These are phyloP conservation scores for Bondarzewia mesenterica DNA, from an alignment of 1,284 basidiomycete species.

Conservation along the genomic window DNA sequence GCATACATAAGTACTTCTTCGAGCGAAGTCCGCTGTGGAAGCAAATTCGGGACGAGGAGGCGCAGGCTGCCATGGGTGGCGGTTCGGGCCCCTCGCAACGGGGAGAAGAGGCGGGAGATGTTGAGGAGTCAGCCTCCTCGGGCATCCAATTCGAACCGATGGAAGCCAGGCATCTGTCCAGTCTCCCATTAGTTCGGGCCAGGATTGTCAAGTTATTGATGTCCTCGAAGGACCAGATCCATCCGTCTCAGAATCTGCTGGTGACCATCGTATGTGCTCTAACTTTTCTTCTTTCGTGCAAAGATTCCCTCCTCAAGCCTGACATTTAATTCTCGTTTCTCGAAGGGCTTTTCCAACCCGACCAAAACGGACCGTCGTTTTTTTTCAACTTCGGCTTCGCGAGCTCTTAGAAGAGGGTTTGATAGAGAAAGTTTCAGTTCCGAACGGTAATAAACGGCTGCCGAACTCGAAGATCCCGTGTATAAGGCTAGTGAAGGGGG, in stretches of 20 bases:
- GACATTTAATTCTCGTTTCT: neutral
- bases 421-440: constrained; percentile 65
- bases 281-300: neutral
- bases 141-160: constrained; percentile 58
- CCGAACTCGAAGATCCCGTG: constrained; percentile 45
- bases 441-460: constrained; percentile 38
- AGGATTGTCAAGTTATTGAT: constrained; percentile 63
- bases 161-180: constrained; percentile 67
- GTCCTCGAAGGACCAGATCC: constrained; percentile 56
- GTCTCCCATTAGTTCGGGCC: constrained; percentile 56
- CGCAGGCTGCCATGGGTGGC: constrained; percentile 22
- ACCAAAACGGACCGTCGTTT: constrained; percentile 69
- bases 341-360: constrained; percentile 64
- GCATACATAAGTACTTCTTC: constrained; percentile 73
- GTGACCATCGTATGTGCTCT: constrained; percentile 49
- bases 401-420: constrained; percentile 63
- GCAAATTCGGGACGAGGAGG: constrained; percentile 61
- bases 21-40: constrained; percentile 65
- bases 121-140: constrained; percentile 20
- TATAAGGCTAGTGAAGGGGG: constrained; percentile 43
- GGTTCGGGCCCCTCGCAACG: constrained; percentile 17
- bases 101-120: constrained; percentile 23
- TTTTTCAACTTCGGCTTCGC: constrained; percentile 61
- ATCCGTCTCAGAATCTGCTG: constrained; percentile 62
- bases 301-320: constrained; percentile 1